phyloP scores from a whole-genome alignment of 2,329 filamentous ascomycete genomes.

The Trichoderma atroviride region DNA sequence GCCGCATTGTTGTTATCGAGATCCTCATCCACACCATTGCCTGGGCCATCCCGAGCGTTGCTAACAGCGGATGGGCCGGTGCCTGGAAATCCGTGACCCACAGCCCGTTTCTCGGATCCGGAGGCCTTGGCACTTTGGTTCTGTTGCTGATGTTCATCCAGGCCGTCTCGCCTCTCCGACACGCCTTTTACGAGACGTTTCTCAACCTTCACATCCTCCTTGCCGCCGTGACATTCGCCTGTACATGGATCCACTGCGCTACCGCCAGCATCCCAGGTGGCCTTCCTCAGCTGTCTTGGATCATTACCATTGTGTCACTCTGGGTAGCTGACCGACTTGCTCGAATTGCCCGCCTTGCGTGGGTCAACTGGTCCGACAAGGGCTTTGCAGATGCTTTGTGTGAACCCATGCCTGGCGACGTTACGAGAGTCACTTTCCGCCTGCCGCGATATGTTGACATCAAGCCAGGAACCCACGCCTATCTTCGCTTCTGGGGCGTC shows the following conservation, averaged over 20 bases:
- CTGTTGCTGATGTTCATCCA: conserved; percentile 69
- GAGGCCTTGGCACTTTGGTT: conserved; percentile 61
- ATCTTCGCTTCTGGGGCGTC: conserved; percentile 69
- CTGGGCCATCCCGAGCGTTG: conserved; percentile 73
- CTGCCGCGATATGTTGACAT: conserved; percentile 68
- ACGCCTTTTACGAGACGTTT: conserved; percentile 98
- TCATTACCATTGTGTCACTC: conserved; percentile 72
- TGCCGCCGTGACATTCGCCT: conserved; percentile 67
- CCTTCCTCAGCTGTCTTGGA: conserved; percentile 72
- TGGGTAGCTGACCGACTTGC: conserved; percentile 74
- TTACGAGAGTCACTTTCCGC: conserved; percentile 69
- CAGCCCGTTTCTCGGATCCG: conserved; percentile 67
- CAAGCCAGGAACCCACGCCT: conserved; percentile 72
- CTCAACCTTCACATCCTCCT: conserved; percentile 81
- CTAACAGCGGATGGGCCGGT: conserved; percentile 64
- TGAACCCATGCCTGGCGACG: conserved; percentile 70
- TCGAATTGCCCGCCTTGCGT: conserved; percentile 65
- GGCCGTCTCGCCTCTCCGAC: conserved; percentile 78
- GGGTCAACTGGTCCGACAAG: conserved; percentile 63
- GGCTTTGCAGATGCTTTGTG: conserved; percentile 67
- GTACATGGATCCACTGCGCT: conserved; percentile 78
- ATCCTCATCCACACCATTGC: conserved; percentile 68
- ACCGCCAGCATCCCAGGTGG: conserved; percentile 65
- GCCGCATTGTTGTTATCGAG: conserved; percentile 71
- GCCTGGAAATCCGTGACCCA: conserved; percentile 56